Base-by-base conservation (phyloP, 805 yeast species). In the Candida silvatica region DNA sequence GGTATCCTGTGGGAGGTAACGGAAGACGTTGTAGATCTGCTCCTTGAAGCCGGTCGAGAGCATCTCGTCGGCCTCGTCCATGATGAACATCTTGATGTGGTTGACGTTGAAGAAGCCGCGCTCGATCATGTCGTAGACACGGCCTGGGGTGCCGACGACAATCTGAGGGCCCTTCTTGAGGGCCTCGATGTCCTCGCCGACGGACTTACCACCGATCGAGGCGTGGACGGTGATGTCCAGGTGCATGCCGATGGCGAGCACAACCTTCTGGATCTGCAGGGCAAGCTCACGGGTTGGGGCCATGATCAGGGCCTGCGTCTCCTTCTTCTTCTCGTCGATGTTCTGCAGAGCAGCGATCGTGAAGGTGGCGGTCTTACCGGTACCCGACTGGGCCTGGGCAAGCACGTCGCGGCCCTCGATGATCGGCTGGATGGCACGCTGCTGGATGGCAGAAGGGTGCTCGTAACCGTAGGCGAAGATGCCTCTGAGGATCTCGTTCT, bases 371-470 rank as follows among this genome's bases (percentile, higher is more conserved):
- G 98, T 92, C 68, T 92, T 92, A 65, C 98, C 98, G 33, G 98
- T 92, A 64, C 98, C 98, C 25, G 96, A 86, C 66, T 92, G 98
- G 40, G 98, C 97, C 67, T 92, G 98, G 41, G 98, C 98, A 44
- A 92, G 77, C 36, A 88, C 94, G 62, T 92, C 98, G 62, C 87
- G 79, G 38, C 96, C 96, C 55, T 78, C 80, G 51, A 87, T 81
- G 61, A 92, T 88, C 60, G 94, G 98, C 64, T 82, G 68, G 50
- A 92, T 92, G 44, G 97, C 98, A 62, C 98, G 78, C 57, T 87
- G 88, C 69, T 92, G 98, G 67, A 92, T 92, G 38, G 97, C 92
- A 37, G 97, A 87, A 46, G 98, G 98, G 36, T 77, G 75, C 67
- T 90, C 97, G 62, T 86, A 92, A 61, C 97, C 97, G 68, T 81